phyloP scores from a whole-genome alignment of 2,329 filamentous ascomycete species.

The Reticulascus tulasneorum region DNA sequence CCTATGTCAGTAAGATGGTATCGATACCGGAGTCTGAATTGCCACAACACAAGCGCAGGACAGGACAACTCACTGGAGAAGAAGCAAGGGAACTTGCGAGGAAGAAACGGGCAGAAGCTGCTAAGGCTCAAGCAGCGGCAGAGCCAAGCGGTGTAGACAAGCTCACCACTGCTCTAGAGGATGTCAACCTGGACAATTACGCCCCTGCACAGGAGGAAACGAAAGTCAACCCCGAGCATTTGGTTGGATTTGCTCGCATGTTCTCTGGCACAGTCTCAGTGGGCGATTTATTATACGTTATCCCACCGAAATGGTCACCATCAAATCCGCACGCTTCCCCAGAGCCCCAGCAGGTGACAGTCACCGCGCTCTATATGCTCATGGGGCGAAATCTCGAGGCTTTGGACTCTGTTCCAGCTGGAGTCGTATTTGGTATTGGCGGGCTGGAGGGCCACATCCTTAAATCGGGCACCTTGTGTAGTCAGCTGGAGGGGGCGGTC shows the following conservation, averaged over 20 bases:
- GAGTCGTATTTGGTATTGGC: conserved; percentile 91
- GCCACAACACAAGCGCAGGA: conserved; percentile 74
- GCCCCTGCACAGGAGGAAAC: conserved; percentile 47
- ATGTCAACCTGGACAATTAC: conserved; percentile 54
- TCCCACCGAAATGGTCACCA: conserved; percentile 90
- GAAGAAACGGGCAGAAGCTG: conserved; percentile 85
- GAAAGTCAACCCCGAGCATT: conserved; percentile 71
- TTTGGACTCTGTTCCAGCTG: conserved; percentile 80
- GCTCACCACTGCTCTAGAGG: conserved; percentile 58
- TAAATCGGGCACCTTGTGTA: conserved; percentile 92
- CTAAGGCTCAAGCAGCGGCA: conserved; percentile 65
- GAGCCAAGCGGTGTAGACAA: conserved; percentile 47
- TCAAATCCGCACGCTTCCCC: conserved; percentile 68
- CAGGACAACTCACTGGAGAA: conserved; percentile 74
- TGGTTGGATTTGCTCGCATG: conserved; percentile 91
- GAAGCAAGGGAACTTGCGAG: conserved; percentile 85
- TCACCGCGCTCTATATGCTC: conserved; percentile 87
- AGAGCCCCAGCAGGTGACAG: conserved; percentile 74
- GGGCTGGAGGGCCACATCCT: conserved; percentile 91
- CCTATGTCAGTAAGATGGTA: conserved; percentile 98
- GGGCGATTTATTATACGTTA: conserved; percentile 85
- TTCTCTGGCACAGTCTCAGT: conserved; percentile 89
- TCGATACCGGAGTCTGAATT: conserved; percentile 90
- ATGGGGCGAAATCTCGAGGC: conserved; percentile 90
- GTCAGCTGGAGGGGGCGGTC: conserved; percentile 76